A percentile compares a stretch with the other conserved stretches of the same genome.
Evolutionary conservation across 1,284 basidiomycete species (phyloP).

Genomic region (Trichosporon faecale): DNA sequence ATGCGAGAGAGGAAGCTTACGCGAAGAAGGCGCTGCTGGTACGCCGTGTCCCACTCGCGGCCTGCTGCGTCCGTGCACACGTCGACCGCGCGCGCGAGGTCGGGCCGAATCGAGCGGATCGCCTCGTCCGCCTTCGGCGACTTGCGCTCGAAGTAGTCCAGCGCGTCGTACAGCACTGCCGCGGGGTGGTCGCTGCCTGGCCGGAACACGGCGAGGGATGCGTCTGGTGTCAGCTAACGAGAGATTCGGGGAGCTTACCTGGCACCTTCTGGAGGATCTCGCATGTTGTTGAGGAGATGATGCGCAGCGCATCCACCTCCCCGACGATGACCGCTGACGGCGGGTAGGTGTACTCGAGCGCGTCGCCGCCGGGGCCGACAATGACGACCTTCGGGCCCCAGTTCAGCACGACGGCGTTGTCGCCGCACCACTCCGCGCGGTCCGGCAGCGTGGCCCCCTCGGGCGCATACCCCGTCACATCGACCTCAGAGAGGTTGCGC

Average conservation of each 20-base stretch:
- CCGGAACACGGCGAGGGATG: constrained; percentile 76
- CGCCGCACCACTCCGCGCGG: constrained; percentile 92
- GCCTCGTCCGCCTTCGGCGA: constrained; percentile 90
- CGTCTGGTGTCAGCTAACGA: constrained; percentile 54
- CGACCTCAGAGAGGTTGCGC: constrained; percentile 80
- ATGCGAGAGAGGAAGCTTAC: constrained; percentile 54
- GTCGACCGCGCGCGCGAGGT: constrained; percentile 82
- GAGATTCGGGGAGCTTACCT: constrained; percentile 52
- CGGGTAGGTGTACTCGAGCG: constrained; percentile 75
- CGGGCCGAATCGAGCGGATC: constrained; percentile 80
- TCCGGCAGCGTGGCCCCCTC: constrained; percentile 45
- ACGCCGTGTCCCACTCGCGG: constrained; percentile 81
- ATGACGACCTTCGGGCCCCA: constrained; percentile 75
- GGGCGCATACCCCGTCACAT: constrained; percentile 54
- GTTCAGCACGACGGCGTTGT: constrained; percentile 84
- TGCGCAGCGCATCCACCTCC: constrained; percentile 81
- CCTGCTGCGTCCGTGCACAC: constrained; percentile 92
- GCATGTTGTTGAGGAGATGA: constrained; percentile 73
- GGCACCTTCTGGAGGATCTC: constrained; percentile 94
- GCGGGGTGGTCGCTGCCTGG: constrained; percentile 90
- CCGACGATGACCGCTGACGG: constrained; percentile 74
- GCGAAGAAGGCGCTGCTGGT: constrained; percentile 82
- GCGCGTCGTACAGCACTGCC: constrained; percentile 87
- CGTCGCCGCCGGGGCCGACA: constrained; percentile 88
- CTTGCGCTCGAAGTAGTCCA: constrained; percentile 77